These are phyloP conservation scores for Cladophialophora psammophila DNA, from an alignment of 2,329 filamentous ascomycete species.

Conservation along the genomic window DNA sequence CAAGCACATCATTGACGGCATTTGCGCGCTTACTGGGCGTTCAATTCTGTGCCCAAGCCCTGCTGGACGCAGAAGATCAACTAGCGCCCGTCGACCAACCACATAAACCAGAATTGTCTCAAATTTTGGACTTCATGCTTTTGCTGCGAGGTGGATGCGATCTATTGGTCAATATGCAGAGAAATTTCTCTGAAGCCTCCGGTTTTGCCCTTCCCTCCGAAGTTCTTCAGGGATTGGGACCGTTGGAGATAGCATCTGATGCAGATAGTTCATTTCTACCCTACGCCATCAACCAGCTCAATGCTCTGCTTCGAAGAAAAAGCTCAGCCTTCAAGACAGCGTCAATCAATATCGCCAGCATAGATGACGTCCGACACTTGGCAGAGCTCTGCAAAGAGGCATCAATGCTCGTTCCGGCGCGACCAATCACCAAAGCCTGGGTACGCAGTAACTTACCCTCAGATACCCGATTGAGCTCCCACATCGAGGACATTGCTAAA, in stretches of 20 bases:
- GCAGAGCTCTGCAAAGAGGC: too few species aligned
- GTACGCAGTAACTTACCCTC: too few species aligned
- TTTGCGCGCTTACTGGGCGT: constrained; percentile 34
- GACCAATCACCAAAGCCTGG: constrained; percentile 17
- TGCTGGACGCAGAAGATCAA: constrained; percentile 17
- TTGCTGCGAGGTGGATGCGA: constrained; percentile 19
- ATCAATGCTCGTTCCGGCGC: neutral
- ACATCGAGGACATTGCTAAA: neutral
- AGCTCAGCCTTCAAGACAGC: too few species aligned
- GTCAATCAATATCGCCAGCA: too few species aligned
- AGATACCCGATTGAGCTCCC: too few species aligned
- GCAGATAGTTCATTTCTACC: neutral
- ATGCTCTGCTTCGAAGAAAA: neutral
- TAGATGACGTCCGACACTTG: too few species aligned
- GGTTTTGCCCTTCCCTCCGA: neutral
- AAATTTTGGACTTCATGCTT: constrained; percentile 1
- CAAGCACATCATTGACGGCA: constrained; percentile 22
- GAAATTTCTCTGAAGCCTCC: constrained; percentile 14
- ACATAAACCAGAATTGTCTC: neutral
- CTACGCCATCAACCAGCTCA: neutral
- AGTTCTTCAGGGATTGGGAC: neutral
- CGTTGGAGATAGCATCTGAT: neutral
- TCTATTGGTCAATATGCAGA: constrained; percentile 28
- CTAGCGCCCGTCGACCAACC: too few species aligned
- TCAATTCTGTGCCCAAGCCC: constrained; percentile 32